Evolutionary conservation across 306 rosid genomes (phyloP).

Genomic region (Inga leiocalycina): DNA sequence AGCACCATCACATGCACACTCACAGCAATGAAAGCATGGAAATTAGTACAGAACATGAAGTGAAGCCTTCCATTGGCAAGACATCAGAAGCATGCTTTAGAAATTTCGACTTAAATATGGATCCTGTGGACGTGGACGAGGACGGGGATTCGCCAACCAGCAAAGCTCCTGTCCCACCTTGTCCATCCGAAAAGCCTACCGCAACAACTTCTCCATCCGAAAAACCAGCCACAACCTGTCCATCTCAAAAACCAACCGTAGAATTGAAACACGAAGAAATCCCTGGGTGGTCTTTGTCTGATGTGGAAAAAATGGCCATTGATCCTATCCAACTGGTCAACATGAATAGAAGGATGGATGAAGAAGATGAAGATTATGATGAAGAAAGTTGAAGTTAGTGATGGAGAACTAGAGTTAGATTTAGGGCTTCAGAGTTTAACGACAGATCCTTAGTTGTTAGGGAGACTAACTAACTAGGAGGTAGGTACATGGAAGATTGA

Average conservation of each 20-base stretch:
- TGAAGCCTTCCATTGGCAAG: slow-evolving; percentile 33
- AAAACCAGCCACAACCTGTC: not conserved
- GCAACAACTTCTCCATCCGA: slow-evolving; percentile 10
- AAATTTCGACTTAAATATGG: slow-evolving; percentile 74
- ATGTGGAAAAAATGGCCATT: too few relatives aligned
- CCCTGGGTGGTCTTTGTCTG: too few relatives aligned
- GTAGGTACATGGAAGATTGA: slow-evolving; percentile 8
- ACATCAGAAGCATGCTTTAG: slow-evolving; percentile 39
- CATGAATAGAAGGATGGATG: too few relatives aligned
- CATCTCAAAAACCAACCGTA: too few relatives aligned
- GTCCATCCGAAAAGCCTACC: slow-evolving; percentile 25
- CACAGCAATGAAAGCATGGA: slow-evolving; percentile 41
- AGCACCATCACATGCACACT: slow-evolving; percentile 26
- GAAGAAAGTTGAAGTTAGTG: too few relatives aligned
- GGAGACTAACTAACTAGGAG: slow-evolving; percentile 17
- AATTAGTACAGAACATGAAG: slow-evolving; percentile 38
- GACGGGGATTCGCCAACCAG: slow-evolving; percentile 34
- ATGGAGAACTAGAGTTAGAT: too few relatives aligned
- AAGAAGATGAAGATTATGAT: too few relatives aligned
- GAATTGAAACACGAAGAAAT: too few relatives aligned
- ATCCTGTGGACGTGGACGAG: slow-evolving; percentile 45
- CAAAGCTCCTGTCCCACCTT: slow-evolving; percentile 32
- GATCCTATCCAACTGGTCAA: too few relatives aligned
- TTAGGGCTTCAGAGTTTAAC: too few relatives aligned
- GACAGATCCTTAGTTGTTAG: too few relatives aligned